These are phyloP conservation scores for Eimeria maxima DNA, from an alignment of 169 alveolate genomes.

Conservation along the genomic window DNA sequence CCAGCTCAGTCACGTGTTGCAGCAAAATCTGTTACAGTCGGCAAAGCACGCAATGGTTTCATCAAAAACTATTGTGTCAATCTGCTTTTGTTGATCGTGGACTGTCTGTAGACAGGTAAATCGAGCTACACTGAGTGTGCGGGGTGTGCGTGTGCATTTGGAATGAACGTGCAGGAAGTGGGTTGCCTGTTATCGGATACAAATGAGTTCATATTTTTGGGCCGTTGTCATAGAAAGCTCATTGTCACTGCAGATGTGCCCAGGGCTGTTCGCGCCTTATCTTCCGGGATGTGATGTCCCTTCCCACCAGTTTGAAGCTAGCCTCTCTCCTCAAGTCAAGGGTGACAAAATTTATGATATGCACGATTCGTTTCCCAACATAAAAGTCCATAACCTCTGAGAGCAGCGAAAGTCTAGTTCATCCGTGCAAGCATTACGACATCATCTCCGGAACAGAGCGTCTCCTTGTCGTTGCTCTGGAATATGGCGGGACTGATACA, in stretches of 20 bases:
- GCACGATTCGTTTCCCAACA: not conserved
- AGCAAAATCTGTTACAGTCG: not conserved
- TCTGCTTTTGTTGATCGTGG: not conserved
- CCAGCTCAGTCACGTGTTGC: not conserved
- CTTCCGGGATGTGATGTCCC: not conserved
- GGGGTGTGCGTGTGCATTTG: not conserved
- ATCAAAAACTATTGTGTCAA: not conserved
- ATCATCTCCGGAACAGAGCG: not conserved
- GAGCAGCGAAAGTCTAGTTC: no score
- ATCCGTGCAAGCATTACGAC: not conserved
- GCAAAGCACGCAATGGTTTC: not conserved
- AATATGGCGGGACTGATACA: not conserved
- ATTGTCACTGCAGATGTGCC: conserved; percentile 73
- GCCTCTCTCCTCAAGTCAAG: not conserved
- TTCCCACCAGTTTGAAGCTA: not conserved
- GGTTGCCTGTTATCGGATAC: conserved; percentile 77
- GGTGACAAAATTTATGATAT: no score
- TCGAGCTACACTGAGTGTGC: not conserved
- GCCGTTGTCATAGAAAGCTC: conserved; percentile 70
- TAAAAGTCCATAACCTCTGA: not conserved
- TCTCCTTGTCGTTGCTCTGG: not conserved
- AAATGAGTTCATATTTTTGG: conserved; percentile 71
- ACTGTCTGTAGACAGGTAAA: not conserved
- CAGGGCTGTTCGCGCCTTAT: not conserved
- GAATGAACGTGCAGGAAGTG: conserved; percentile 74